These are phyloP conservation scores for Ophiostoma himal-ulmi DNA, from an alignment of 2,329 filamentous ascomycete genomes.

Conservation along the genomic window DNA sequence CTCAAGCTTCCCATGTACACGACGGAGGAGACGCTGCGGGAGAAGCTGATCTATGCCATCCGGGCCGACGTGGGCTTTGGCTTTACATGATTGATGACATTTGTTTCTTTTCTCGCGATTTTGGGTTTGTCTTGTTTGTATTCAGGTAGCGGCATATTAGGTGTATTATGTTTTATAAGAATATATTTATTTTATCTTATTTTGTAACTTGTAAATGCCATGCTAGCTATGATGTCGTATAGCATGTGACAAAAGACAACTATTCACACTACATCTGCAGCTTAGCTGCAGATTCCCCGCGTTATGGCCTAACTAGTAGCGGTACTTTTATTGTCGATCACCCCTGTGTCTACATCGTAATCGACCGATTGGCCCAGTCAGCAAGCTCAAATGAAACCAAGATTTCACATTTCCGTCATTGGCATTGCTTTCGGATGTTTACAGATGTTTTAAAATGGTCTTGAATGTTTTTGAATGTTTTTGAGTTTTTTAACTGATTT, in stretches of 20 bases:
- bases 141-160: not conserved
- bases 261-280: not conserved
- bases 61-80: constrained; percentile 91
- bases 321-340: not conserved
- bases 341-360: not conserved
- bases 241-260: not conserved
- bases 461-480: too few relatives aligned
- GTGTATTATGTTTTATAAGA: not conserved
- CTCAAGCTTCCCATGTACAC: constrained; percentile 84
- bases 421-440: not conserved
- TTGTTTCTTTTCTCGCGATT: constrained; percentile 1
- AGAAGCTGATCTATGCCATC: constrained; percentile 84
- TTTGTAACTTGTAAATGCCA: too few relatives aligned
- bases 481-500: not conserved
- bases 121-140: not conserved
- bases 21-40: constrained; percentile 57
- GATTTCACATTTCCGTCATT: not conserved
- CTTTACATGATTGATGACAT: constrained; percentile 47
- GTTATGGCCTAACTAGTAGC: not conserved
- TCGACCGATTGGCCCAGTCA: not conserved
- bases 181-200: too few relatives aligned
- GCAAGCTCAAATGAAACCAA: not conserved
- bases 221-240: too few relatives aligned
- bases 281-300: not conserved
- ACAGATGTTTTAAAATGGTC: too few relatives aligned